phyloP scores from a whole-genome alignment of 164 flowering plant species.

The Euptelea pleiosperma region DNA sequence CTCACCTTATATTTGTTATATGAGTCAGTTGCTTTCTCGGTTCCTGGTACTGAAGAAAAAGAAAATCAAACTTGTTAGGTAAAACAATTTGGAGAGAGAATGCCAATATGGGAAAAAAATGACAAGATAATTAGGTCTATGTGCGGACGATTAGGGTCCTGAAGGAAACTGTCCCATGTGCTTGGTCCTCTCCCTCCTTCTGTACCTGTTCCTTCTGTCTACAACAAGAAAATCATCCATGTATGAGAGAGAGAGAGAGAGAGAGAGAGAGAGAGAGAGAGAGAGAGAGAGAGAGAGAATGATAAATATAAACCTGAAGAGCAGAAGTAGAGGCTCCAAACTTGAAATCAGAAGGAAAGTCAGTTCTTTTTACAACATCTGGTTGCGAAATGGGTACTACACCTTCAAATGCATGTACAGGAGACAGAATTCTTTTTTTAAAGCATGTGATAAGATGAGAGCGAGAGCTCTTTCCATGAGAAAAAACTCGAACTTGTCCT shows the following conservation, averaged over 20 bases:
- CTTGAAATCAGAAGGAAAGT: conserved; percentile 22
- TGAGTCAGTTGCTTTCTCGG: conserved; percentile 2
- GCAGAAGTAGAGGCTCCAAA: conserved; percentile 32
- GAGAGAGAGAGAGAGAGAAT: no score
- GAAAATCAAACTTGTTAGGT: no score
- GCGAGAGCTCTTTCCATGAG: no score
- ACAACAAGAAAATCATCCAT: conserved; percentile 1
- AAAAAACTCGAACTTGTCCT: no score
- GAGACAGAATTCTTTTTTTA: not conserved
- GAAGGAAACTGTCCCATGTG: conserved; percentile 20
- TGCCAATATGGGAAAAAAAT: no score
- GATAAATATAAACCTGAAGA: conserved; percentile 19
- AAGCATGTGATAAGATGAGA: not conserved
- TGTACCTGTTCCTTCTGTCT: conserved; percentile 24
- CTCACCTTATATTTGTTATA: conserved; percentile 14
- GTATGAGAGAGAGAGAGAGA: not conserved
- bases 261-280: not conserved
- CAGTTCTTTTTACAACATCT: not conserved
- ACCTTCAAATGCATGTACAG: not conserved
- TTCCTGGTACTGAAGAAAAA: not conserved
- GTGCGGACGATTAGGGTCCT: not conserved
- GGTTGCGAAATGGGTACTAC: not conserved
- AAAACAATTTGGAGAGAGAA: no score
- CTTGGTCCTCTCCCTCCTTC: conserved; percentile 27
- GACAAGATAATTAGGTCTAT: no score